Evolutionary conservation across 2,329 filamentous ascomycete species (phyloP).

Genomic region (Chaetomium globosum): DNA sequence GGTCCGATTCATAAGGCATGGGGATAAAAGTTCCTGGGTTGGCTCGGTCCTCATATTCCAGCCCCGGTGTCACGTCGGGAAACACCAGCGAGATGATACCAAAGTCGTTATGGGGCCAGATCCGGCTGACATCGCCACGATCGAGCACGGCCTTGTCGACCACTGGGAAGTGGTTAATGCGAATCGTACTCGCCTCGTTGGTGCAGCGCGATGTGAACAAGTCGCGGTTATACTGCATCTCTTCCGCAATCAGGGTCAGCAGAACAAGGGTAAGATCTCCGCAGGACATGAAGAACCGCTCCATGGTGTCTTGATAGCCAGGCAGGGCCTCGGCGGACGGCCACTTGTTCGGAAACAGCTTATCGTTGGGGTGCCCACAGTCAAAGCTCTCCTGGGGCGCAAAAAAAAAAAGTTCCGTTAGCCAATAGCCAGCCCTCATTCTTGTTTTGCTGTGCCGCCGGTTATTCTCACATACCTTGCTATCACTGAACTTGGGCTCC

Average conservation of each 20-base stretch:
- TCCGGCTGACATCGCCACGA: conserved; percentile 3
- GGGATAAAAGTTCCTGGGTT: conserved; percentile 3
- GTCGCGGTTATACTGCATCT: neutral
- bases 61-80: neutral
- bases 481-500: conserved; percentile 5
- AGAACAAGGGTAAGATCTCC: neutral
- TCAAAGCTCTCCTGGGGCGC: conserved; percentile 5
- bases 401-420: too few species aligned
- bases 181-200: conserved; percentile 1
- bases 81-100: conserved; percentile 11
- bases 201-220: neutral
- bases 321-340: neutral
- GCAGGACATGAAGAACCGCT: neutral
- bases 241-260: neutral
- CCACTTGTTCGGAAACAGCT: conserved; percentile 1
- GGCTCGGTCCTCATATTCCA: conserved; percentile 2
- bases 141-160: conserved; percentile 1
- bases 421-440: too few species aligned
- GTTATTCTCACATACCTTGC: neutral
- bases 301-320: neutral
- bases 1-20: neutral
- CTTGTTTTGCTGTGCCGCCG: too few species aligned
- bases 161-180: conserved; percentile 2
- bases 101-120: conserved; percentile 7
- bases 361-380: neutral